These are phyloP conservation scores for Prunus davidiana DNA, from an alignment of 306 rosid species.

Conservation along the genomic window DNA sequence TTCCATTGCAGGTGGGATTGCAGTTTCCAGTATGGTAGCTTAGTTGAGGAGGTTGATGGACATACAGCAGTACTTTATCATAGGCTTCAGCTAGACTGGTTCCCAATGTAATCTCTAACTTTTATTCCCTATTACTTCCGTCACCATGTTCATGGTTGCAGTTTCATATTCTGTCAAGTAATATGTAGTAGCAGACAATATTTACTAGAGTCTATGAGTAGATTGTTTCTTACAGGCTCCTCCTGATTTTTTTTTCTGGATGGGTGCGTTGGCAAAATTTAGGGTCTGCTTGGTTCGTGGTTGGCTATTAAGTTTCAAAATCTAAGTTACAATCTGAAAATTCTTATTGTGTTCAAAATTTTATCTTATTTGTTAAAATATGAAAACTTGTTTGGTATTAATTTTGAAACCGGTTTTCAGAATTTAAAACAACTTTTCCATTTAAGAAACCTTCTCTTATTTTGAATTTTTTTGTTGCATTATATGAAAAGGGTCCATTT, in stretches of 20 bases:
- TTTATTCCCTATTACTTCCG: neutral
- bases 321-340: neutral
- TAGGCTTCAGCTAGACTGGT: slow-evolving; percentile 97
- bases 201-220: neutral
- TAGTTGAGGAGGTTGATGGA: slow-evolving; percentile 99
- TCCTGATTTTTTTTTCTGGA: neutral
- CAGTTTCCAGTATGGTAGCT: slow-evolving; percentile 83
- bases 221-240: neutral
- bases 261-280: neutral
- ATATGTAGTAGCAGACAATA: neutral
- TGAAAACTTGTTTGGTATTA: neutral
- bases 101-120: slow-evolving; percentile 62
- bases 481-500: neutral
- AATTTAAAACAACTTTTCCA: neutral
- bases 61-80: slow-evolving; percentile 97
- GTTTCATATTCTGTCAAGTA: neutral
- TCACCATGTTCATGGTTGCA: neutral
- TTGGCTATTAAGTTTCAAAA: neutral
- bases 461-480: neutral
- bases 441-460: neutral
- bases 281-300: neutral
- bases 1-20: slow-evolving; percentile 87
- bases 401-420: neutral
- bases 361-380: neutral
- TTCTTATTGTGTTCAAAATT: neutral